Conservation (phyloP, 163 green algal species). For the Picocystis sp. region DNA sequence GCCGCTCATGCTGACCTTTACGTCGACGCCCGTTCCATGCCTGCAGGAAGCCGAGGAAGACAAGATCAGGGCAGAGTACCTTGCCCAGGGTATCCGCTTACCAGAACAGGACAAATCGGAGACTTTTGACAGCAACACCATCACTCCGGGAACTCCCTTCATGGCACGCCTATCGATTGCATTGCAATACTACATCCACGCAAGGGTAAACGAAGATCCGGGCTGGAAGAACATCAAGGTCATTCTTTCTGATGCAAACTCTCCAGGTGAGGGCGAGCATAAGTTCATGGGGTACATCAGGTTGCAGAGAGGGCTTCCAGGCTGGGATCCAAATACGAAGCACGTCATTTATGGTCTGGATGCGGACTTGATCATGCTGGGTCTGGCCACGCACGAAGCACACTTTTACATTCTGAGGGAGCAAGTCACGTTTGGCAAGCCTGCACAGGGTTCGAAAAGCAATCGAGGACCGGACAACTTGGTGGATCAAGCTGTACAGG, state of each 20-base stretch:
- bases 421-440: conserved; percentile 3
- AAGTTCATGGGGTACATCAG: conserved; percentile 79
- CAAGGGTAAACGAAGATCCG: conserved; percentile 69
- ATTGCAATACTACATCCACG: conserved; percentile 93
- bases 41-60: conserved; percentile 48
- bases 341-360: conserved; percentile 96
- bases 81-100: conserved; percentile 37
- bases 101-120: conserved; percentile 50
- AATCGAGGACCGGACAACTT: no score
- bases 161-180: conserved; percentile 57
- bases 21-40: not conserved
- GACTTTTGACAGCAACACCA: conserved; percentile 77
- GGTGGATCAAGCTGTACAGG: no score
- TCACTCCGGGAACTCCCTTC: conserved; percentile 92
- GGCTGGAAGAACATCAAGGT: conserved; percentile 79
- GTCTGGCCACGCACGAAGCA: conserved; percentile 89
- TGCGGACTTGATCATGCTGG: conserved; percentile 96
- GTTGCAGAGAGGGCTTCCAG: conserved; percentile 55
- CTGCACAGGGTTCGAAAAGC: no score
- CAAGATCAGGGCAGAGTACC: conserved; percentile 23
- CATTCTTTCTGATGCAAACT: conserved; percentile 25
- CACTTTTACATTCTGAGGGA: conserved; percentile 89
- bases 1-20: no score
- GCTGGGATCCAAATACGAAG: conserved; percentile 67
- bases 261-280: conserved; percentile 78